Base-by-base conservation (phyloP, 2,329 filamentous ascomycete species). In the Aureobasidium namibiae region DNA sequence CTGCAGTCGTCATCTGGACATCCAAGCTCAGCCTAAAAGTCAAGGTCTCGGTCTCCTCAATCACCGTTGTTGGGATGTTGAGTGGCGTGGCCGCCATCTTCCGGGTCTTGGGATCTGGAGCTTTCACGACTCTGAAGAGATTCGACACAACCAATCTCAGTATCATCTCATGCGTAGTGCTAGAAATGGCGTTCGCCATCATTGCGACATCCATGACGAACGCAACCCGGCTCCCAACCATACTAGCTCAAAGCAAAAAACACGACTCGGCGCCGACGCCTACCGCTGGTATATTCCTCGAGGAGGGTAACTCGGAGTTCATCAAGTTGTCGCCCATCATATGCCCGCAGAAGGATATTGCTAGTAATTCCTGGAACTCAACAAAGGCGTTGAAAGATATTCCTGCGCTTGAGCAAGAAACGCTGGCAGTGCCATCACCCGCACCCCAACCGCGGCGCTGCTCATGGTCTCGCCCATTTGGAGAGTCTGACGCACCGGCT, bases 11-110 rank as follows among this genome's bases (percentile, higher is more conserved):
- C 24, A 65, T 78, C 46, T 72, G 70, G 64, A 70, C 72, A 21
- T 67, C 74, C 10, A 69, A 74, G 46, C 73, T 78, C 65, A 73
- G 73, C 24, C 62, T 62, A 16, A 68, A 68, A 13, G 71, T 74
- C 46, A 78, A 77, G 62, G 42, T 73, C 18, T 74, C 74, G 0
- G 72, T 76, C 0, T 67, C 69, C 14, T 59, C 73, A 5, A 68
- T 78, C 53, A 68, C 78, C 44, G 66, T 69, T 1, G 66, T 78
- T 11, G 76, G 72, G 11, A 63, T 60, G 34, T 39, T 63, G n/a
- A 65, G 64, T 18, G 66, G 65, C 36, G 61, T 65, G 14, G 62
- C 66, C 23, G 65, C 66, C 21, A 44, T 67, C 44, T 61, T 68
- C 4, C 64, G 67, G 13, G 61, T 68, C 38, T 62, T 69, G 26